phyloP scores from a whole-genome alignment of 768 basidiomycete species.

The Grammothele lineata region DNA sequence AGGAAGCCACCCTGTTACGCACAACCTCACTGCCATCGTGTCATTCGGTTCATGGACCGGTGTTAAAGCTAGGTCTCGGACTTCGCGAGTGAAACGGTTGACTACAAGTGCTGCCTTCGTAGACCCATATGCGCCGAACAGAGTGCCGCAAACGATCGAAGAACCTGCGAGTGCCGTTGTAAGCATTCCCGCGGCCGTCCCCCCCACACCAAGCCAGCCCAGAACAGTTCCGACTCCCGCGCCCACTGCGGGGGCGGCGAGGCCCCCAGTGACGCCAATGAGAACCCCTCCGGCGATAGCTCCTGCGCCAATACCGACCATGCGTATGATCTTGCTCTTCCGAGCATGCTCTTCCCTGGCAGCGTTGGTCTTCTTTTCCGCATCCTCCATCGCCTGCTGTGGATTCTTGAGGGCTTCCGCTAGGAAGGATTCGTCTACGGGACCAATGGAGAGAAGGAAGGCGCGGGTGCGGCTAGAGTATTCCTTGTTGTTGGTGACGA shows the following conservation, averaged over 20 bases:
- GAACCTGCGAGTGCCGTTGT: constrained; percentile 53
- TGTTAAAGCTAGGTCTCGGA: constrained; percentile 48
- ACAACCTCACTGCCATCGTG: constrained; percentile 47
- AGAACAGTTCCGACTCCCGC: constrained; percentile 46
- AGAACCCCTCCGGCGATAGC: constrained; percentile 53
- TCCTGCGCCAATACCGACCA: constrained; percentile 46
- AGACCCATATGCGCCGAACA: constrained; percentile 57
- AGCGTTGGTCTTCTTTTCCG: constrained; percentile 37
- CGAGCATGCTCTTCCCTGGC: constrained; percentile 40
- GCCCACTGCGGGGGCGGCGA: constrained; percentile 56
- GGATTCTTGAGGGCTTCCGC: constrained; percentile 47
- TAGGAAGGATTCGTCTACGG: constrained; percentile 41
- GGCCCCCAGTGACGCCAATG: constrained; percentile 54
- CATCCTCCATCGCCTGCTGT: constrained; percentile 39
- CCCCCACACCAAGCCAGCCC: constrained; percentile 49
- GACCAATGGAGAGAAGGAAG: constrained; percentile 37
- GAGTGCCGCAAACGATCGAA: constrained; percentile 50
- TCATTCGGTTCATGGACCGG: constrained; percentile 38
- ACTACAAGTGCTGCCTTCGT: constrained; percentile 45
- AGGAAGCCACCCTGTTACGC: constrained; percentile 53
- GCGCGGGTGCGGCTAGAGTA: constrained; percentile 49
- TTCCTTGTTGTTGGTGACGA: constrained; percentile 42
- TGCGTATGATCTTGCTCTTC: constrained; percentile 36
- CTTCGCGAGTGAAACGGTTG: constrained; percentile 45
- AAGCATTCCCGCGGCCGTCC: constrained; percentile 46